Evolutionary conservation across 2,329 filamentous ascomycete species (phyloP).

Genomic region (Colletotrichum tropicale): DNA sequence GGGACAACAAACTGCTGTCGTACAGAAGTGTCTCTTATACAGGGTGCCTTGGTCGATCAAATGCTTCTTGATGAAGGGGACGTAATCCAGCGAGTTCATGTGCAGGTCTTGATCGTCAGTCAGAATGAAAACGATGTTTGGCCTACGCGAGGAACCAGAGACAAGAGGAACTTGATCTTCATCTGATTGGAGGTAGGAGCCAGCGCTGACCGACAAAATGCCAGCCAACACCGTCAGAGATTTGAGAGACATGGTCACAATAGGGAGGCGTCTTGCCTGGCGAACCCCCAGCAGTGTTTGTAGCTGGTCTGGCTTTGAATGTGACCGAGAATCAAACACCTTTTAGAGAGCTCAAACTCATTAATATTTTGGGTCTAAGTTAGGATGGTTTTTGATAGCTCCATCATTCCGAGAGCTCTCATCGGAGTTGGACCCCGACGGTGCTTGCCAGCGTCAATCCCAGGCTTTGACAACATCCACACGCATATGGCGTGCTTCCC

Average conservation of each 20-base stretch:
- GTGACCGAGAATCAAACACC: neutral
- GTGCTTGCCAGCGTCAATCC: neutral
- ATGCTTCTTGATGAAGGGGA: slow-evolving; percentile 58
- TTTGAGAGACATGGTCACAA: neutral
- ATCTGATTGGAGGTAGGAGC: neutral
- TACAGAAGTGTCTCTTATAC: slow-evolving; percentile 66
- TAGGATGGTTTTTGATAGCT: neutral
- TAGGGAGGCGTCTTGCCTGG: neutral
- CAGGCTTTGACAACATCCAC: neutral
- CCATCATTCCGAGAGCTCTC: neutral
- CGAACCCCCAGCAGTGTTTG: neutral
- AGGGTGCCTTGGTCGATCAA: slow-evolving; percentile 60
- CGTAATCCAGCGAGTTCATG: slow-evolving; percentile 63
- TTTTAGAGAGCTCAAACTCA: neutral
- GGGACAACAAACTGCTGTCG: slow-evolving; percentile 67
- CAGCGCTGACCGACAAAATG: neutral
- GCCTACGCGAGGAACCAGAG: slow-evolving; percentile 20
- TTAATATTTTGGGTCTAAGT: neutral
- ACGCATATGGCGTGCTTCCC: neutral
- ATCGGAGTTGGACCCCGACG: neutral
- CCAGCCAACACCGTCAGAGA: neutral
- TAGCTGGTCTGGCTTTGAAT: neutral
- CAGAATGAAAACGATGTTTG: slow-evolving; percentile 68
- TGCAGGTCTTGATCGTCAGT: slow-evolving; percentile 70
- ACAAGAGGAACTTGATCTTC: neutral